Base-by-base conservation (phyloP, 116 monocot species). In the Dioscorea cayenensis region DNA sequence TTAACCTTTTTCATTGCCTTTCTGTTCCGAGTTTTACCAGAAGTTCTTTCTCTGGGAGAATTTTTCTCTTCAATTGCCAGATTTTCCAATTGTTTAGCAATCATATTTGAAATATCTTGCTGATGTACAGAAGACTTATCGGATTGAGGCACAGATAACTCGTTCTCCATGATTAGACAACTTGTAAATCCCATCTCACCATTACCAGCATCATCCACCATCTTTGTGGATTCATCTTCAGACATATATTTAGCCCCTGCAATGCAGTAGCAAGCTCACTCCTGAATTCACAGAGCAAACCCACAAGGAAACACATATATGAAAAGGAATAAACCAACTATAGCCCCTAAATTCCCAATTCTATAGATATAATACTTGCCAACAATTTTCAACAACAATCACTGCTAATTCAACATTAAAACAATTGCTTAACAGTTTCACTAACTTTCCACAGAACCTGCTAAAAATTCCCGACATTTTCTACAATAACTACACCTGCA, bases 111-210 rank as follows among this genome's bases (percentile, higher is more conserved):
- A 21, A 67, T 66, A 72, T 61, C 27, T 49, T 72, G 20, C 12
- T 28, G 28, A 2, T 50, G 67, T 63, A 62, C 28, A 64, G 60
- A 72, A 38, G 73, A 68, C 36, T 3, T 38, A 23, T 64, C 65
- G 27, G 63, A 49, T 35, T 16, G 60, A 63, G 3, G 36, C 11
- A 17, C 70, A 49, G 52, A 7, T 19, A 50, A 9, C 25, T 69
- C 75, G 68, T 83, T 52, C 18, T 48, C 70, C 65, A 76, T 51
- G 73, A 82, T 60, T 60, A 74, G 50, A 12, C 66, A 71, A 73
- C 81, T 85, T 36, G 62, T 71, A 62, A 83, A 90, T 51, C 74
- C 76, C 62, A 51, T 20, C 62, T 70, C 75, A 64, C 5, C 35
- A 11, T 19, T 52, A 61, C 48, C 25, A 51, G 28, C 63, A 20